Percentiles rank a stretch among this genome's conserved stretches.
Evolutionary conservation across 768 basidiomycete genomes (phyloP).

Genomic region (Xerocomellus dryophilus): DNA sequence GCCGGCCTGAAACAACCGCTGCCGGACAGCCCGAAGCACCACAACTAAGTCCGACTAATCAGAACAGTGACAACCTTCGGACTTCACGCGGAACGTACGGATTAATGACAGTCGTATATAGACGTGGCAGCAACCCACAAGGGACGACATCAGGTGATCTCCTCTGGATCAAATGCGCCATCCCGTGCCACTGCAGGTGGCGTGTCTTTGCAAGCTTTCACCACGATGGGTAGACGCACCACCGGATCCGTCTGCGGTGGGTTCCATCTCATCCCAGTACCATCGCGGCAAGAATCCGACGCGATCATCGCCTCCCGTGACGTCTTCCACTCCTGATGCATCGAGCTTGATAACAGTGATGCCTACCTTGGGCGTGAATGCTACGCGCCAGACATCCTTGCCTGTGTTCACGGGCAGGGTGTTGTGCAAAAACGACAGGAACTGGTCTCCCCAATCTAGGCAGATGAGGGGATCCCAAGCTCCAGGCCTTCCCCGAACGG

Average conservation of each 20-base stretch:
- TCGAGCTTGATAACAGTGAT: constrained; percentile 51
- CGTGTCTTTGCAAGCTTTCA: constrained; percentile 3
- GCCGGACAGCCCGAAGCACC: constrained; percentile 19
- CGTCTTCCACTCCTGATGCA: constrained; percentile 49
- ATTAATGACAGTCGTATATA: constrained; percentile 12
- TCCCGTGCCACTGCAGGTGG: constrained; percentile 5
- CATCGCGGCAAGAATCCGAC: constrained; percentile 77
- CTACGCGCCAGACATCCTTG: constrained; percentile 65
- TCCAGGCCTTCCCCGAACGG: constrained; percentile 68
- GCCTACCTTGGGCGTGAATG: constrained; percentile 58
- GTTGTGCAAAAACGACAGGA: constrained; percentile 54
- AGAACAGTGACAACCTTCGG: constrained; percentile 19
- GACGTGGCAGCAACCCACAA: constrained; percentile 14
- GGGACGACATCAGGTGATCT: constrained; percentile 20
- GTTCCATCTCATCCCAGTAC: constrained; percentile 48
- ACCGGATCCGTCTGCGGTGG: constrained; percentile 1
- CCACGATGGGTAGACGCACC: constrained; percentile 6
- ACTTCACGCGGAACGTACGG: constrained; percentile 28
- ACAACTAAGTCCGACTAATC: constrained; percentile 25
- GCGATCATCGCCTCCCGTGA: constrained; percentile 63
- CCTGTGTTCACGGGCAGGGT: constrained; percentile 26
- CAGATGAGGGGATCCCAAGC: constrained; percentile 78
- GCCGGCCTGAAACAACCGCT: constrained; percentile 12
- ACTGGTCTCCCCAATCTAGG: constrained; percentile 67
- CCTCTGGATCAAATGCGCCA: constrained; percentile 24